phyloP scores from a whole-genome alignment of 495 filamentous ascomycete genomes.

The Astrothelium subdiscretum region DNA sequence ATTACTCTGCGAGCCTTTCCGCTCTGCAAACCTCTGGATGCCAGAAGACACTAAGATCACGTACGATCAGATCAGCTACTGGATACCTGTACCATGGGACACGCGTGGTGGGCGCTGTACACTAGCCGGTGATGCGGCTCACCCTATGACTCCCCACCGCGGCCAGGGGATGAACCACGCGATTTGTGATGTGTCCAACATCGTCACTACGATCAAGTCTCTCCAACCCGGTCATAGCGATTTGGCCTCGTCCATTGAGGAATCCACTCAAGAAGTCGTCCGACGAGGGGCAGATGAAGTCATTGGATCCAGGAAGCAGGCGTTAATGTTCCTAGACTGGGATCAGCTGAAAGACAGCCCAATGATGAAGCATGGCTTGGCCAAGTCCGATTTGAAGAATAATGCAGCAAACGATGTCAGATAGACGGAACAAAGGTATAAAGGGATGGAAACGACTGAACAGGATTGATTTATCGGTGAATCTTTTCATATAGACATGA shows the following conservation, averaged over 20 bases:
- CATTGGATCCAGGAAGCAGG: neutral
- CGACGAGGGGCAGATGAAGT: slow-evolving; percentile 5
- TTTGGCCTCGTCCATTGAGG: neutral
- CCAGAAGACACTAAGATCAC: slow-evolving; percentile 34
- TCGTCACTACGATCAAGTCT: slow-evolving; percentile 14
- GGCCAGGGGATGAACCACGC: slow-evolving; percentile 44
- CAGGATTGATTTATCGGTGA: neutral
- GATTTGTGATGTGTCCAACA: slow-evolving; percentile 33
- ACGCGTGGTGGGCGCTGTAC: slow-evolving; percentile 37
- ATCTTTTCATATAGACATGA: neutral
- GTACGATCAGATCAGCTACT: slow-evolving; percentile 27
- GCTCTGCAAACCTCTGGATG: slow-evolving; percentile 32
- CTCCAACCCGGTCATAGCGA: neutral
- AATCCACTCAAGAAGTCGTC: slow-evolving; percentile 2
- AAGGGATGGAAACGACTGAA: neutral
- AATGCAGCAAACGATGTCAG: neutral
- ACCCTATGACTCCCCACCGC: slow-evolving; percentile 50
- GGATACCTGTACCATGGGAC: slow-evolving; percentile 37
- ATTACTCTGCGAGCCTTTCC: slow-evolving; percentile 30
- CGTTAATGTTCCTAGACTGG: slow-evolving; percentile 4
- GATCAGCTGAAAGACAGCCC: slow-evolving; percentile 7
- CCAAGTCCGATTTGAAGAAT: neutral
- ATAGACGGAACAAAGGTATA: neutral
- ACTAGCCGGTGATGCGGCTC: slow-evolving; percentile 48
- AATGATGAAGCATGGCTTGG: slow-evolving; percentile 3